Base-by-base conservation (phyloP, 495 filamentous ascomycete genomes). In the Staphylotrichum longicolle region DNA sequence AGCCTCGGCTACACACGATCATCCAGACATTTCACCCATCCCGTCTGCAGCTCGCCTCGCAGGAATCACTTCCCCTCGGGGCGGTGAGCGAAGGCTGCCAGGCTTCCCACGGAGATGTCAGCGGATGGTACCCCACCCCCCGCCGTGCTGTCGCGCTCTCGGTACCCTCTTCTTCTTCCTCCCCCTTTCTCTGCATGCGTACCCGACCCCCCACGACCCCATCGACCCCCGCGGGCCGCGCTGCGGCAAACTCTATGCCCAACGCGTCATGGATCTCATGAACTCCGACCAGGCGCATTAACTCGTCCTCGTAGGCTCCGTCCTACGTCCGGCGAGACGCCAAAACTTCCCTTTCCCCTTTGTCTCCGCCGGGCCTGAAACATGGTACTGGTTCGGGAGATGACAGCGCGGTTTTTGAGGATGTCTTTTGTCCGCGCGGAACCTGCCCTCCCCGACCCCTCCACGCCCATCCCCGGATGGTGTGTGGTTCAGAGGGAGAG, bases 401-500 rank as follows among this genome's bases (percentile, higher is more conserved):
- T 70, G 78, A 80, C 32, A 80, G 75, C 74, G 81, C 89, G 89
- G 80, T 85, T 92, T 93, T 93, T 91, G 73, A 75, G 80, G 88
- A 91, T 85, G 89, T 70, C 86, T 79, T 82, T 91, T 91, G 91
- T 88, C 77, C 88, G 88, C 80, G 83, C 74, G 78, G 64, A 40
- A 63, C 71, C 70, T 74, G 84, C 86, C 86, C 85, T 83, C 82
- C 20, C 20, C 83, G 72, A 60, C 52, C 63, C 68, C 12, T 33
- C 27, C 53, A 27, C 20, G 15, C 53, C 66, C 39, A 41, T 51
- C 39, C 42, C 68, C 50, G 4, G 56, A 32, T 66, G 63, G 63
- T 46, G 46, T 35, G 64, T 67, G 20, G 20, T 1, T 27, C 20
- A 30, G 15, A 66, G 61, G 83, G 84, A 84, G 87, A 86, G 88